Conservation (phyloP, 140 eudicot genomes). For the Anethum foeniculum region DNA sequence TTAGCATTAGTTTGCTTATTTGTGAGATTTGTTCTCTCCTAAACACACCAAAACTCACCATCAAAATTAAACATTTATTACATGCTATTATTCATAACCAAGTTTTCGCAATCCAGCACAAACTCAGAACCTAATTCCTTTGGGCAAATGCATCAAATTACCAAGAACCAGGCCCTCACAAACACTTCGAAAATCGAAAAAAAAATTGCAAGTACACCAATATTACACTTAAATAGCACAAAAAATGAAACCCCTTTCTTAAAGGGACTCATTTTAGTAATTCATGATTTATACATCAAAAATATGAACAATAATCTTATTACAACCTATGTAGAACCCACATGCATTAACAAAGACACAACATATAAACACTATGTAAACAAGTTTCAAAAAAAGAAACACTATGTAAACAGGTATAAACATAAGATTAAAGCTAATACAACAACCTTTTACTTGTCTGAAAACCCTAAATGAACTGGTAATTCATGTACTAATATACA, state of each 20-base stretch:
- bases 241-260: not conserved
- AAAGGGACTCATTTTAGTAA: not conserved
- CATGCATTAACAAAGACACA: not conserved
- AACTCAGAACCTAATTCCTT: not conserved
- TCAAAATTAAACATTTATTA: not conserved
- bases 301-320: not conserved
- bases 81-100: not conserved
- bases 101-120: not conserved
- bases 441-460: not conserved
- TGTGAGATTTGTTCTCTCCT: not conserved
- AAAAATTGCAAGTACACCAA: not conserved
- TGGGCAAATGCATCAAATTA: not conserved
- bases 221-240: not conserved
- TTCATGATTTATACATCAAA: not conserved
- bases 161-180: not conserved
- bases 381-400: too few relatives aligned
- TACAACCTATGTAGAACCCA: not conserved
- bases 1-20: not conserved
- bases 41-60: not conserved
- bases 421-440: not conserved
- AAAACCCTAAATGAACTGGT: not conserved
- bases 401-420: not conserved
- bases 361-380: not conserved
- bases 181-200: not conserved
- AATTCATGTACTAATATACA: not conserved